Evolutionary conservation across 2,329 filamentous ascomycete species (phyloP).

Genomic region (Meredithiella fracta): DNA sequence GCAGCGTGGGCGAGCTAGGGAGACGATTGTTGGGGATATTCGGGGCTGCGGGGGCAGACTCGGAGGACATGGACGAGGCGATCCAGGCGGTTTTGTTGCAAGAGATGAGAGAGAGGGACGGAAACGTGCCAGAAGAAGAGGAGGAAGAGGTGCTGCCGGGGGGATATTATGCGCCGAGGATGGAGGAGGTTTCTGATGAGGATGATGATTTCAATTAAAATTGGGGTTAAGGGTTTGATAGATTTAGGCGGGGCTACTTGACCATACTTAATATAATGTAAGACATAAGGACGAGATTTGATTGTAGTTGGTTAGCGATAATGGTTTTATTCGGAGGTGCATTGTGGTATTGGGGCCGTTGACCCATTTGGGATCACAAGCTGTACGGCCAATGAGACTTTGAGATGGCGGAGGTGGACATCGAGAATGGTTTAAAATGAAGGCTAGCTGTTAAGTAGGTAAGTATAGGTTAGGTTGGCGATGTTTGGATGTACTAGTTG

Average conservation of each 20-base stretch:
- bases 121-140: not conserved
- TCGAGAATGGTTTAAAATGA: too few species aligned
- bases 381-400: too few species aligned
- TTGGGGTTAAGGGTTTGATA: not conserved
- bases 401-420: too few species aligned
- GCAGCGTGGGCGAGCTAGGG: constrained; percentile 8
- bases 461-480: too few species aligned
- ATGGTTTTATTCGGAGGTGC: too few species aligned
- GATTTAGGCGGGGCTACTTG: not conserved
- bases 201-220: not conserved
- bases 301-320: too few species aligned
- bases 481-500: too few species aligned
- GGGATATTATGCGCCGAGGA: not conserved
- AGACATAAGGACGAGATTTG: not conserved
- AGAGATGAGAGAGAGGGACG: not conserved
- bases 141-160: not conserved
- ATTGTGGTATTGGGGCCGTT: too few species aligned
- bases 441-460: too few species aligned
- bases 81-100: not conserved
- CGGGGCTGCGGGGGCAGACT: constrained; percentile 4
- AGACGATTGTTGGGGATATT: not conserved
- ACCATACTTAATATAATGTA: not conserved
- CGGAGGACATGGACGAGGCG: not conserved
- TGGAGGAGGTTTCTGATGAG: not conserved
- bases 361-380: too few species aligned